Evolutionary conservation across 2,329 filamentous ascomycete species (phyloP), one percentile per base, ranked within the genome.

Genomic region (Harringtonia lauricola): DNA sequence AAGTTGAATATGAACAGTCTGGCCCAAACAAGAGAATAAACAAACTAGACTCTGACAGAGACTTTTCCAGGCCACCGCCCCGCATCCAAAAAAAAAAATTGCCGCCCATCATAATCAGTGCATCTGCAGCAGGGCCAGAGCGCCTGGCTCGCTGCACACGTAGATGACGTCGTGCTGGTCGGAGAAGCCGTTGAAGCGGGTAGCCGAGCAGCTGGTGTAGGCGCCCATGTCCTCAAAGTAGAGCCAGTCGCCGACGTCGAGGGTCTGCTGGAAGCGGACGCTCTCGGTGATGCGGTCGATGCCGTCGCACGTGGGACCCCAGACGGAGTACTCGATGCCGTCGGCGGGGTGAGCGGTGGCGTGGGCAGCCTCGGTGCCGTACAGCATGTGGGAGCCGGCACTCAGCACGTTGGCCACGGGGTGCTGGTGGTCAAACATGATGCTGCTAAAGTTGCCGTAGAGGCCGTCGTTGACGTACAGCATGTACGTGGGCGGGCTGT

Each of bases 171-270:
- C 85, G 63, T 98, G 92, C 54, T 80, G 74, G 64, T 96, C 86
- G 43, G 81, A 85, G 66, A 96, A 98, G 51, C 92, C 92, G 55
- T 98, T 98, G 81, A 98, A 98, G 59, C 84, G 81, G 45, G 92
- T 98, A 50, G 92, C 90, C 47, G 88, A 95, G 72, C 90, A 96
- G 73, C 89, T 94, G 55, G 92, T 96, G 65, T 98, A 98, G 21
- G 92, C 90, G 44, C 92, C 92, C 92, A 98, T 98, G 49, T 95
- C 80, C 67, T 95, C 87, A 64, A 98, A 98, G 69, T 94, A 98
- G 43, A 98, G 73, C 92, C 92, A 98, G 63, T 98, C 92, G 42
- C 92, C 92, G 8, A 95, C 86, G 58, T 95, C 82, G 36, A 98
- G 69, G 39, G 83, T 74, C 42, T 84, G 79, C 29, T 79, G 68